phyloP scores from a whole-genome alignment of 345 rosid species.

The Camelina neglecta region DNA sequence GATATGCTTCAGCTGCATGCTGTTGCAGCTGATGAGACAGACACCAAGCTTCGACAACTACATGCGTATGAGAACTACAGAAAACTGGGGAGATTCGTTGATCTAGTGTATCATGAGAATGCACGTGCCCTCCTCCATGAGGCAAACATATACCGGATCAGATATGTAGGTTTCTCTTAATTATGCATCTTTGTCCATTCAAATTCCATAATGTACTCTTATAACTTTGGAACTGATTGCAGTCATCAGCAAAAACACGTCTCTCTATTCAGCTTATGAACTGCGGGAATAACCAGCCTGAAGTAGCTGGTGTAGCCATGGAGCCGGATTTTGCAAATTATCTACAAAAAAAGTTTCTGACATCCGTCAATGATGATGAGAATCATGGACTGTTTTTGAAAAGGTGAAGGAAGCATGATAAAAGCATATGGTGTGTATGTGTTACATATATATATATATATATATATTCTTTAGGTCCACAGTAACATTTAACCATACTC shows the following conservation, averaged over 20 bases:
- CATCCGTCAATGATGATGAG: constrained; percentile 62
- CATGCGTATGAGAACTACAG: constrained; percentile 81
- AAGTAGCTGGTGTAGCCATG: constrained; percentile 73
- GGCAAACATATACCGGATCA: constrained; percentile 84
- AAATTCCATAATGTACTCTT: constrained; percentile 19
- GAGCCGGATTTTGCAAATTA: constrained; percentile 86
- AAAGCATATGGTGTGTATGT: constrained; percentile 16
- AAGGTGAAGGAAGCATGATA: constrained; percentile 54
- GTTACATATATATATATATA: not conserved
- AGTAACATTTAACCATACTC: constrained; percentile 33
- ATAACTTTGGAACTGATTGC: constrained; percentile 45
- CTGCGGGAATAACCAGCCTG: constrained; percentile 80
- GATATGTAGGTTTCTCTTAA: constrained; percentile 69
- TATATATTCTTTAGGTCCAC: constrained; percentile 12
- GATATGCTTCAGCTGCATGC: constrained; percentile 76
- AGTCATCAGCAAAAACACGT: constrained; percentile 62
- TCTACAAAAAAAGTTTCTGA: constrained; percentile 69
- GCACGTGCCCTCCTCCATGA: constrained; percentile 83
- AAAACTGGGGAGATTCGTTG: constrained; percentile 69
- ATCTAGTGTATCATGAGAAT: constrained; percentile 82
- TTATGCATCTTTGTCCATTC: constrained; percentile 5
- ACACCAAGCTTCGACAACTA: constrained; percentile 85
- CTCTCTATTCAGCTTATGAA: constrained; percentile 94
- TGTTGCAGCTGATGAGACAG: constrained; percentile 84
- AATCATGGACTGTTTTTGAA: constrained; percentile 71